Evolutionary conservation across 2,329 filamentous ascomycete genomes (phyloP), one percentile per base, ranked within the genome.

Genomic region (Hortaea sp.): DNA sequence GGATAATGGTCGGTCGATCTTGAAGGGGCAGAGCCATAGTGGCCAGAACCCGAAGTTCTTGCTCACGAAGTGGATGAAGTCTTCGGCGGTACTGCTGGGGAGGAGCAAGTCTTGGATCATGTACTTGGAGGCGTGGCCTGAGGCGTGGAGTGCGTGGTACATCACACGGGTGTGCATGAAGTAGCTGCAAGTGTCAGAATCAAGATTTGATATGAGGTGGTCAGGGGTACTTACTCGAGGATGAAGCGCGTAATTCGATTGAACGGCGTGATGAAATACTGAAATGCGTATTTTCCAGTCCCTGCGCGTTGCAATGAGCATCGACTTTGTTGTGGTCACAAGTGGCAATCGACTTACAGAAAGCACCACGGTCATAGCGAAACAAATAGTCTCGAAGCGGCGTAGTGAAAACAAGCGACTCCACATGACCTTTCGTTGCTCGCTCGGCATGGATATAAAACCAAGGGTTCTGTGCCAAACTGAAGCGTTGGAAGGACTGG

Each of bases 381-480:
- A 81, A 80, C 5, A 81, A 65, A 52, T 80, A 80, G 41, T 76
- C 73, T 5, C 64, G 60, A 0, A 74, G 55, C 0, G 74, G 73
- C 1, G 75, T 67, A 1, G 60, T 56, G 52, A 75, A 71, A 6
- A 53, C 58, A 4, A 50, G 41, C 4, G 53, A 48, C 3, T 44
- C 41, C 13, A 31, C n/a, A 13, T 11, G 5, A 6, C 28, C 31
- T 20, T 38, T 41, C 11, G 43, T 54, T 5, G 53, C 52, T n/a
- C 70, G 63, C 52, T 77, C 65, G 1, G 76, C 82, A 52, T 84
- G 82, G 2, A 87, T 66, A 49, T 86, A 88, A 58, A 85, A 86
- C 85, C 84, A 88, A 0, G 81, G 78, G 53, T 88, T 84, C 4
- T 61, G 63, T 0, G 75, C 66, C 7, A 74, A 68, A n/a, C 74